These are phyloP conservation scores for Rehmannia glutinosa DNA, from an alignment of 257 asterid genomes.

Conservation along the genomic window DNA sequence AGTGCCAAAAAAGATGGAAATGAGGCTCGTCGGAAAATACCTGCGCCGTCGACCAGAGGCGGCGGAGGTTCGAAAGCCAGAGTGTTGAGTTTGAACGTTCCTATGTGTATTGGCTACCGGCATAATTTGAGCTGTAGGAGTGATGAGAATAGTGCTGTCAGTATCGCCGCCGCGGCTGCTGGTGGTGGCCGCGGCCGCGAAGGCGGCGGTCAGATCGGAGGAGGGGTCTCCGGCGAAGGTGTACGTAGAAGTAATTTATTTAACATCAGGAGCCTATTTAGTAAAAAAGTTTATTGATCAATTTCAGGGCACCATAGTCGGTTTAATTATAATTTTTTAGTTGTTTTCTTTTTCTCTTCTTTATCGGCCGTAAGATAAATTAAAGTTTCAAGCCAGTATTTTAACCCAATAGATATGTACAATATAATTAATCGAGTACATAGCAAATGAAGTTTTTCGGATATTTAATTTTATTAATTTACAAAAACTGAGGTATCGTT, in stretches of 20 bases:
- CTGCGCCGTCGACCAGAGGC: conserved; percentile 15
- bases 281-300: conserved; percentile 55
- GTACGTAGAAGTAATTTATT: conserved; percentile 56
- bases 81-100: conserved; percentile 52
- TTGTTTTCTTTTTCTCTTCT: neutral
- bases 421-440: too few relatives aligned
- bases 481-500: neutral
- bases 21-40: conserved; percentile 34
- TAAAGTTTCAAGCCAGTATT: too few relatives aligned
- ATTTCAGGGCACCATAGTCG: neutral
- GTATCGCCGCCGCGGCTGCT: conserved; percentile 7
- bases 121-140: conserved; percentile 49
- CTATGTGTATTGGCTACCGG: conserved; percentile 70
- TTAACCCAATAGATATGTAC: too few relatives aligned
- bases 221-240: conserved; percentile 37
- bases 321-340: neutral
- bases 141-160: conserved; percentile 27
- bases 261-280: conserved; percentile 47
- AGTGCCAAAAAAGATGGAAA: conserved; percentile 19
- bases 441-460: too few relatives aligned
- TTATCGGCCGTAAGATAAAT: neutral
- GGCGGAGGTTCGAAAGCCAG: conserved; percentile 28
- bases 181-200: neutral
- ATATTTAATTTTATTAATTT: too few relatives aligned
- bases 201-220: conserved; percentile 13